Evolutionary conservation across 371 early-diverging fungal genomes (phyloP).

Genomic region (Mucor irregularis): DNA sequence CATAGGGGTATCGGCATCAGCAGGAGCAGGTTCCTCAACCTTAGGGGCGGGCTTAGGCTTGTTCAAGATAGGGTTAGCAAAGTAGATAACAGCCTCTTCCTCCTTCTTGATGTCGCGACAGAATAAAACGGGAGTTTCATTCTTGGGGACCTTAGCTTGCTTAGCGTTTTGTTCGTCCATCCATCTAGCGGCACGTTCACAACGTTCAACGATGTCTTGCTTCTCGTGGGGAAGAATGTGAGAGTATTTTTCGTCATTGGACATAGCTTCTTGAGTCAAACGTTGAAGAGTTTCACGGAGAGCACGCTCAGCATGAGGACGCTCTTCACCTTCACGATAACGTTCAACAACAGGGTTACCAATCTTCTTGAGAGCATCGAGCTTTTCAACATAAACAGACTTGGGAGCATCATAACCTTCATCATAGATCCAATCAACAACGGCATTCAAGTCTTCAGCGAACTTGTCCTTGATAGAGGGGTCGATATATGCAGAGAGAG

Average conservation of each 20-base stretch:
- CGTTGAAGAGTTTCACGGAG: slow-evolving; percentile 79
- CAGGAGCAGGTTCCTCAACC: slow-evolving; percentile 39
- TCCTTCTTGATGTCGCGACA: slow-evolving; percentile 75
- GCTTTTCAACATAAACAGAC: slow-evolving; percentile 84
- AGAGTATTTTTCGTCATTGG: slow-evolving; percentile 81
- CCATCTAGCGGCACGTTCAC: slow-evolving; percentile 84
- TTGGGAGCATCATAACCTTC: slow-evolving; percentile 94
- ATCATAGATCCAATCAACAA: slow-evolving; percentile 97
- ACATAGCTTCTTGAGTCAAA: slow-evolving; percentile 68
- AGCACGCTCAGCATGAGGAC: slow-evolving; percentile 78
- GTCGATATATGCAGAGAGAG: slow-evolving; percentile 74
- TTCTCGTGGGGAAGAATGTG: slow-evolving; percentile 90
- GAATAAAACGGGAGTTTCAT: slow-evolving; percentile 72
- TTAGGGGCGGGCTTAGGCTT: slow-evolving; percentile 88
- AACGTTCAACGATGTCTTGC: slow-evolving; percentile 76
- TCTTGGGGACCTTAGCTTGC: slow-evolving; percentile 75
- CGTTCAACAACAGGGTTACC: slow-evolving; percentile 85
- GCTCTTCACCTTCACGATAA: slow-evolving; percentile 83
- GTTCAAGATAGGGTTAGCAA: slow-evolving; percentile 81
- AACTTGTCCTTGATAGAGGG: slow-evolving; percentile 75
- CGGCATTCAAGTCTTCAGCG: slow-evolving; percentile 66
- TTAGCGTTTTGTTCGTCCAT: slow-evolving; percentile 78
- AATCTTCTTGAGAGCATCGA: slow-evolving; percentile 76
- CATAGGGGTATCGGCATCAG: slow-evolving; percentile 48
- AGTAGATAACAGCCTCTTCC: slow-evolving; percentile 60